Evolutionary conservation across 768 basidiomycete genomes (phyloP).

Genomic region (Clavaria fumosa): DNA sequence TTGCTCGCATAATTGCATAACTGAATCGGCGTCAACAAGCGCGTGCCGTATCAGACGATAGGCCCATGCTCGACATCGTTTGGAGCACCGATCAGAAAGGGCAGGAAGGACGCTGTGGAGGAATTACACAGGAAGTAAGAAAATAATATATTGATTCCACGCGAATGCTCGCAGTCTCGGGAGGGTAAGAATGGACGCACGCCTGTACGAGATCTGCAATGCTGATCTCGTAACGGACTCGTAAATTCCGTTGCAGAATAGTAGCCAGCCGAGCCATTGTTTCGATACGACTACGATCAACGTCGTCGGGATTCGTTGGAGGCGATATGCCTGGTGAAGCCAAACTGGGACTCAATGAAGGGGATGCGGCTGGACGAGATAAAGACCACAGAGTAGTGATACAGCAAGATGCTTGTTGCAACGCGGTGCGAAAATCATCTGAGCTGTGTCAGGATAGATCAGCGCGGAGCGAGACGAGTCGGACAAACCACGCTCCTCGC

Average conservation of each 20-base stretch:
- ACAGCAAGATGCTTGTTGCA: constrained; percentile 45
- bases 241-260: constrained; percentile 51
- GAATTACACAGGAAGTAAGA: not conserved
- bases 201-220: constrained; percentile 54
- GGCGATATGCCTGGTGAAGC: constrained; percentile 21
- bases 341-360: constrained; percentile 21
- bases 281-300: constrained; percentile 43
- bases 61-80: constrained; percentile 61
- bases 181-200: no score
- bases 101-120: constrained; percentile 57
- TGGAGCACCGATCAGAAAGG: constrained; percentile 59
- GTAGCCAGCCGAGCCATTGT: constrained; percentile 48
- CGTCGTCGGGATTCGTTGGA: constrained; percentile 23
- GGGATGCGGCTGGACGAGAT: constrained; percentile 22
- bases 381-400: constrained; percentile 41
- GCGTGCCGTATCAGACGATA: constrained; percentile 75
- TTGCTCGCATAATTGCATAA: constrained; percentile 43
- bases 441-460: constrained; percentile 14
- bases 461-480: constrained; percentile 4
- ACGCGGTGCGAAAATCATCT: constrained; percentile 61
- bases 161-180: no score
- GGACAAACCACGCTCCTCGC: constrained; percentile 25
- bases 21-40: constrained; percentile 57
- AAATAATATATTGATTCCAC: not conserved
- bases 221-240: constrained; percentile 64